phyloP scores from a whole-genome alignment of 2,329 filamentous ascomycete genomes.

The Ophiostoma perfectum region DNA sequence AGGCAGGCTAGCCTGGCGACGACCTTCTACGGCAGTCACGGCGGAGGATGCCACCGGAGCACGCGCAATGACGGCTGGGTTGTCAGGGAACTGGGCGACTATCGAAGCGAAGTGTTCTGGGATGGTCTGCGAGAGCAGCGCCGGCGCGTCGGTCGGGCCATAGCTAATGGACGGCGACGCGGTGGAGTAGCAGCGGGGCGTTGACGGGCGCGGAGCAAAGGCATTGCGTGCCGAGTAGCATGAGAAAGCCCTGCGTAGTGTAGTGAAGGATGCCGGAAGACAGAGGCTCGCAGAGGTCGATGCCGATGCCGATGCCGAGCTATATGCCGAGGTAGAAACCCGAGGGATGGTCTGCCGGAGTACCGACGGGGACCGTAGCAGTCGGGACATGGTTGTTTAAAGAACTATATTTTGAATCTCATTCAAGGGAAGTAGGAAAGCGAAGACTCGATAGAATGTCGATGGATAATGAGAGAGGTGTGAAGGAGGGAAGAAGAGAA shows the following conservation, averaged over 20 bases:
- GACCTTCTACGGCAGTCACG: not conserved
- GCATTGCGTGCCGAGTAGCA: not conserved
- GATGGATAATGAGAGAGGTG: not conserved
- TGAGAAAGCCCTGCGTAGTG: not conserved
- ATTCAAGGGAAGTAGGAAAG: slow-evolving; percentile 1
- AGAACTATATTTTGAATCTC: too few species aligned
- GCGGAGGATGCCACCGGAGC: slow-evolving; percentile 34
- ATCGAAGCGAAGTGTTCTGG: slow-evolving; percentile 65
- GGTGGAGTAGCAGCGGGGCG: not conserved
- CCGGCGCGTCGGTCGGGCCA: slow-evolving; percentile 45
- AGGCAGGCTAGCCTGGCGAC: slow-evolving; percentile 1
- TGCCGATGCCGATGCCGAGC: slow-evolving; percentile 2
- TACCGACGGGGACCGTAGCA: not conserved
- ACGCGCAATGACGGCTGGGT: slow-evolving; percentile 52
- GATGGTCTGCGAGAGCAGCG: slow-evolving; percentile 62
- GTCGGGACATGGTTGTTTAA: not conserved
- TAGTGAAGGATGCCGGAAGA: not conserved
- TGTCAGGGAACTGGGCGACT: slow-evolving; percentile 60
- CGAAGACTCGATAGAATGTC: not conserved
- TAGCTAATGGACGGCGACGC: slow-evolving; percentile 18
- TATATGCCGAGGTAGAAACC: not conserved
- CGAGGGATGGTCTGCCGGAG: not conserved
- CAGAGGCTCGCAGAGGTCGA: not conserved
- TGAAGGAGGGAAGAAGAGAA: not conserved
- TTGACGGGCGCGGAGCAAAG: not conserved